phyloP scores from a whole-genome alignment of 2,329 filamentous ascomycete species.

The Xylariaceae sp. region DNA sequence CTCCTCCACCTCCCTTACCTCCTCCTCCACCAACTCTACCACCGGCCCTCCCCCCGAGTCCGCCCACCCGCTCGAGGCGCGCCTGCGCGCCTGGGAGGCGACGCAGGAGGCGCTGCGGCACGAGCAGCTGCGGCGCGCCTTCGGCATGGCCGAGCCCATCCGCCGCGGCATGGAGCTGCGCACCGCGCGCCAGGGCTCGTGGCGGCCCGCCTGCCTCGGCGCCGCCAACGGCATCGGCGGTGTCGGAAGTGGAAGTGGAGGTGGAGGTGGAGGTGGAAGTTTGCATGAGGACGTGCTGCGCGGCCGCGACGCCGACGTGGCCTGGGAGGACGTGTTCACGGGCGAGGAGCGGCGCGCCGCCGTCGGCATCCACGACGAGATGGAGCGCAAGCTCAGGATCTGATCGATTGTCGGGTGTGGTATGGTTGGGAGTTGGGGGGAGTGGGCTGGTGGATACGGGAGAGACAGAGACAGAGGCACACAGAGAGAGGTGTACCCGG shows the following conservation, averaged over 20 bases:
- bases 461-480: no score
- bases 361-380: constrained; percentile 79
- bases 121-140: constrained; percentile 77
- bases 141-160: constrained; percentile 88
- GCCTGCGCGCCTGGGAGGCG: constrained; percentile 80
- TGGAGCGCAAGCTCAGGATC: constrained; percentile 88
- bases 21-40: constrained; percentile 75
- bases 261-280: constrained; percentile 45
- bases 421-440: no score
- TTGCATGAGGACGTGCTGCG: constrained; percentile 86
- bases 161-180: constrained; percentile 91
- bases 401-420: constrained; percentile 25
- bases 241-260: no score
- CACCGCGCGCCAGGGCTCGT: constrained; percentile 73
- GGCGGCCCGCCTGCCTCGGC: constrained; percentile 66
- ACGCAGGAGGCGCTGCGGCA: constrained; percentile 86
- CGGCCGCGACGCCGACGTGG: constrained; percentile 68
- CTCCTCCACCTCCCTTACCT: constrained; percentile 1
- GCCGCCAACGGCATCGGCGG: constrained; percentile 56
- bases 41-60: constrained; percentile 44
- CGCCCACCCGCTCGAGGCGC: constrained; percentile 83
- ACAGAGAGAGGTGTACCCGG: no score
- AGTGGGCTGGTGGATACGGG: no score
- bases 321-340: constrained; percentile 90
- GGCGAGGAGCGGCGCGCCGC: constrained; percentile 67